Evolutionary conservation across 768 basidiomycete genomes (phyloP).

Genomic region (Cantharellus cinnabarinus): DNA sequence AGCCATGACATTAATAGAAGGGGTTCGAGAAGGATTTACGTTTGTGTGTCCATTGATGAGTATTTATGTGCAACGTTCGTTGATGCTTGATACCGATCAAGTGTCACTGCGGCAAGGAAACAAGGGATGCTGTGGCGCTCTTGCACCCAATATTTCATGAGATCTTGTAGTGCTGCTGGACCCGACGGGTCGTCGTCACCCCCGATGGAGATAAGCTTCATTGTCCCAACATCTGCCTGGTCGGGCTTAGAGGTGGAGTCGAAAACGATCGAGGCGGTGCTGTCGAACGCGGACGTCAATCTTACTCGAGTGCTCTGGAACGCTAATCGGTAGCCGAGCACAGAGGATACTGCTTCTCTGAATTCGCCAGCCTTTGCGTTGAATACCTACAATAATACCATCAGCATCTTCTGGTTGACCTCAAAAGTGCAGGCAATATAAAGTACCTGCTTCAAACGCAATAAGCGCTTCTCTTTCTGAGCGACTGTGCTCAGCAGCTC

Average conservation of each 20-base stretch:
- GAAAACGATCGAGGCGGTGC: constrained; percentile 74
- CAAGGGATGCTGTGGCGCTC: constrained; percentile 7
- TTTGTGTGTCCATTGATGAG: not conserved
- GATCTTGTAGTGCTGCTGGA: not conserved
- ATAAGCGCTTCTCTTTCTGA: constrained; percentile 65
- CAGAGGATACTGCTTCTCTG: constrained; percentile 70
- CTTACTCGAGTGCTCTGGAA: constrained; percentile 83
- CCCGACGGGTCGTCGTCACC: constrained; percentile 1
- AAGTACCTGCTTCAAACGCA: constrained; percentile 57
- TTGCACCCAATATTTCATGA: constrained; percentile 5
- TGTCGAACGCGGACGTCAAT: constrained; percentile 79
- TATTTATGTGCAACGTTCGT: not conserved
- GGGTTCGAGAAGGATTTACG: not conserved
- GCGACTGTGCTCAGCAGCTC: constrained; percentile 42
- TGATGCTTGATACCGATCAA: constrained; percentile 4
- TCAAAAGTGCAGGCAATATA: not conserved
- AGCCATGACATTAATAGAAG: no score
- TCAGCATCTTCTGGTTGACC: not conserved
- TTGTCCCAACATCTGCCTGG: constrained; percentile 3
- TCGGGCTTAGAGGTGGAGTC: constrained; percentile 1
- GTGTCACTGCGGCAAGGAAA: constrained; percentile 7
- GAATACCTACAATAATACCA: constrained; percentile 37
- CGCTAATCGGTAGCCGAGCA: constrained; percentile 77
- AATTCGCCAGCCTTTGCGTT: constrained; percentile 74
- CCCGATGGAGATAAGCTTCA: constrained; percentile 7